These are phyloP conservation scores for Bothriochloa decipiens DNA, from an alignment of 176 grass and related monocot species.

Conservation along the genomic window DNA sequence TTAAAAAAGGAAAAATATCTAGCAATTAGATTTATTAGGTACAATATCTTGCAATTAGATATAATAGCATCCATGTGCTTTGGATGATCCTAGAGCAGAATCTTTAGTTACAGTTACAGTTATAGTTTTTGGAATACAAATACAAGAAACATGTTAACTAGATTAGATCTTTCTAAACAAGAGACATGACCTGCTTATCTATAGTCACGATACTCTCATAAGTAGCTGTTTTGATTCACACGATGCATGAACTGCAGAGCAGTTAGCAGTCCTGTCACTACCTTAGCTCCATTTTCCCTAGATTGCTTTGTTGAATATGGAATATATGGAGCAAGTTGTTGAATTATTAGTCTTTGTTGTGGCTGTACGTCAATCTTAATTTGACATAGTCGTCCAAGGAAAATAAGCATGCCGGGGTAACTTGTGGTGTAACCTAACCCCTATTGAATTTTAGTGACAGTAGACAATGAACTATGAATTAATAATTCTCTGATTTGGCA, in stretches of 20 bases:
- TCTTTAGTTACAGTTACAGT: no score
- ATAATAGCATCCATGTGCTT: no score
- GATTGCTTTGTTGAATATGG: not conserved
- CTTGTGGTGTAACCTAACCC: not conserved
- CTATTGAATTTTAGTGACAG: not conserved
- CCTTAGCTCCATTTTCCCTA: not conserved
- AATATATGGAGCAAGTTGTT: not conserved
- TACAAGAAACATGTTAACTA: no score
- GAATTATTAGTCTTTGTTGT: not conserved
- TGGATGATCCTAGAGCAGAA: no score
- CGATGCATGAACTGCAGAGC: not conserved
- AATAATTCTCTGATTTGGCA: constrained; percentile 12
- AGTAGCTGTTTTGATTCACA: not conserved
- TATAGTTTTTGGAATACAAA: no score
- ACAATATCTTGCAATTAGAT: no score
- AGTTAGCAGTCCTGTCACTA: not conserved
- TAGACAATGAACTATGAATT: not conserved
- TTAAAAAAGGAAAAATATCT: no score
- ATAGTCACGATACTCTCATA: no score
- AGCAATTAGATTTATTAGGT: no score
- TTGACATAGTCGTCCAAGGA: not conserved
- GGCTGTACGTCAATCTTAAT: not conserved
- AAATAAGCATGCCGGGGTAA: not conserved
- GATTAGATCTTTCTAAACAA: no score
- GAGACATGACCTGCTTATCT: no score